These are phyloP conservation scores for Helenozyma rhizophorensis DNA, from an alignment of 805 yeast species.

Conservation along the genomic window DNA sequence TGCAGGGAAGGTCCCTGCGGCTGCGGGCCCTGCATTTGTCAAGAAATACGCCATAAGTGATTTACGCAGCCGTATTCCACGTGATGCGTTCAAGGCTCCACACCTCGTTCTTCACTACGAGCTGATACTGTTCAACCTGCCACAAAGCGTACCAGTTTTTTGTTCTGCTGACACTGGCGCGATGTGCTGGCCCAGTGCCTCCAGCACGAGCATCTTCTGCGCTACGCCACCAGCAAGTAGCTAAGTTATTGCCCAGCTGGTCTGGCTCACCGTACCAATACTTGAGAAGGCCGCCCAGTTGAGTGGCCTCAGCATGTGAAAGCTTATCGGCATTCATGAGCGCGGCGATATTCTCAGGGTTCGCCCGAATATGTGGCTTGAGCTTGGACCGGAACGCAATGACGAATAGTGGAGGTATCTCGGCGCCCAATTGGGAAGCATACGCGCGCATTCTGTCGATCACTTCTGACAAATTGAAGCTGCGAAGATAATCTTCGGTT, in stretches of 20 bases:
- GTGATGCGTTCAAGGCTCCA: too few species aligned
- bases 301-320: slow-evolving; percentile 33
- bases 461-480: slow-evolving; percentile 26
- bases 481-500: slow-evolving; percentile 16
- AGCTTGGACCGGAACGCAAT: slow-evolving; percentile 33
- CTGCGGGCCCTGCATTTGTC: too few species aligned
- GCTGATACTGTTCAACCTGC: slow-evolving; percentile 31
- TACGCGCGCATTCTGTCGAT: slow-evolving; percentile 8
- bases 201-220: slow-evolving; percentile 27
- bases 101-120: slow-evolving; percentile 8
- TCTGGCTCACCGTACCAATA: slow-evolving; percentile 39
- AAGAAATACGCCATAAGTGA: too few species aligned
- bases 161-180: slow-evolving; percentile 26
- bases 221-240: slow-evolving; percentile 37
- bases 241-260: slow-evolving; percentile 28
- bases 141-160: slow-evolving; percentile 30
- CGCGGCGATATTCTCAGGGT: slow-evolving; percentile 16
- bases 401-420: slow-evolving; percentile 20
- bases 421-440: slow-evolving; percentile 5
- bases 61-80: too few species aligned
- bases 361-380: slow-evolving; percentile 20
- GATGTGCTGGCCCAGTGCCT: slow-evolving; percentile 30
- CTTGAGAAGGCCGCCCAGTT: slow-evolving; percentile 33
- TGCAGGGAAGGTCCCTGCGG: too few species aligned
- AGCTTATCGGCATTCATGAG: slow-evolving; percentile 27